phyloP scores from a whole-genome alignment of 2,329 filamentous ascomycete genomes.

The Didymella pinodella region DNA sequence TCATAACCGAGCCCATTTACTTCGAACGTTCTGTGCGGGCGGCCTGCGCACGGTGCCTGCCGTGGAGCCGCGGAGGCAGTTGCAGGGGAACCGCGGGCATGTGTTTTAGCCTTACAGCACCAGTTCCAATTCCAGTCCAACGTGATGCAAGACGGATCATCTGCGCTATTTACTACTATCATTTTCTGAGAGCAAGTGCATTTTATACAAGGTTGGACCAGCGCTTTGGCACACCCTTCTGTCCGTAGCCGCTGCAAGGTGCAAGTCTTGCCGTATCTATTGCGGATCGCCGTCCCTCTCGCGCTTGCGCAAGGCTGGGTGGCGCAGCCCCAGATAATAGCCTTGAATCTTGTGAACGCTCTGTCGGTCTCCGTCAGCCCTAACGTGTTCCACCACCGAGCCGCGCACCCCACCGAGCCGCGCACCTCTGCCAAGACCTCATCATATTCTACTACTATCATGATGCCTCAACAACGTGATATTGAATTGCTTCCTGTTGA shows the following conservation, averaged over 20 bases:
- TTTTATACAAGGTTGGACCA: not conserved
- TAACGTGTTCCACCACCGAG: too few relatives aligned
- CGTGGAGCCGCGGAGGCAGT: slow-evolving; percentile 10
- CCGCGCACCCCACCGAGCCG: too few relatives aligned
- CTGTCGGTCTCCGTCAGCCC: slow-evolving; percentile 18
- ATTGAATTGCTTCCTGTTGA: too few relatives aligned
- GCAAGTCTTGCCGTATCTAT: slow-evolving; percentile 4
- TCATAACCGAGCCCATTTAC: slow-evolving; percentile 2
- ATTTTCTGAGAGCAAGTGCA: slow-evolving; percentile 8
- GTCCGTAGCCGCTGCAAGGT: slow-evolving; percentile 6
- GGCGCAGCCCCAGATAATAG: slow-evolving; percentile 9
- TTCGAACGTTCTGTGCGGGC: slow-evolving; percentile 8
- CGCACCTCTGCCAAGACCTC: too few relatives aligned
- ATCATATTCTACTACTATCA: too few relatives aligned
- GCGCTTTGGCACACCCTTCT: slow-evolving; percentile 8
- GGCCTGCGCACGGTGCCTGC: slow-evolving; percentile 17
- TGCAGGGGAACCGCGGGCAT: slow-evolving; percentile 3
- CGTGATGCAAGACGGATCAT: slow-evolving; percentile 14
- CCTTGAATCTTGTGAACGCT: slow-evolving; percentile 8
- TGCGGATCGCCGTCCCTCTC: slow-evolving; percentile 13
- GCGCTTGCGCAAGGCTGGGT: slow-evolving; percentile 14
- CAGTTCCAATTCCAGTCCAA: slow-evolving; percentile 12
- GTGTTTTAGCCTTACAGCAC: slow-evolving; percentile 15
- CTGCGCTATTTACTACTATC: slow-evolving; percentile 19
- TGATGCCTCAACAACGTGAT: too few relatives aligned